phyloP scores from a whole-genome alignment of 768 basidiomycete genomes.

The Leccinum obscurum region DNA sequence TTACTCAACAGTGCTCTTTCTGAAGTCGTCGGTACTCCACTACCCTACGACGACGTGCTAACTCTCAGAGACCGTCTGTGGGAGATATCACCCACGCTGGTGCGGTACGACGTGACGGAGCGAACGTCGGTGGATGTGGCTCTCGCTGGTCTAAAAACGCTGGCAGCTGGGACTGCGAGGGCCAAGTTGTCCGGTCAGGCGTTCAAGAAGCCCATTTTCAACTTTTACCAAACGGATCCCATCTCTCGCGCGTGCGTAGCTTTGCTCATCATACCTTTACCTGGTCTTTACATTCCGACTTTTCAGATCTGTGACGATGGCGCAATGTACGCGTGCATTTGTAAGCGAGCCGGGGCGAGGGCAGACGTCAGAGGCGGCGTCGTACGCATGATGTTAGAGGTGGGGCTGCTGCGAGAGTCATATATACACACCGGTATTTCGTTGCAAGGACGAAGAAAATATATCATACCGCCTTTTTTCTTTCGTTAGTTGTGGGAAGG shows the following conservation, averaged over 20 bases:
- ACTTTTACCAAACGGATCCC: conserved; percentile 97
- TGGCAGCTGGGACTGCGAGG: conserved; percentile 51
- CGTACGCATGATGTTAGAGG: conserved; percentile 16
- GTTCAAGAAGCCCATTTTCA: conserved; percentile 79
- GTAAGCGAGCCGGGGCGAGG: conserved; percentile 49
- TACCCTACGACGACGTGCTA: conserved; percentile 90
- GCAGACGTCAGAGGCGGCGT: conserved; percentile 4
- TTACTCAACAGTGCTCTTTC: conserved; percentile 67
- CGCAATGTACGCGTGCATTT: conserved; percentile 87
- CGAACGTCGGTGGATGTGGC: conserved; percentile 71
- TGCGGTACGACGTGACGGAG: conserved; percentile 84
- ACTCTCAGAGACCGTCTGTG: conserved; percentile 89
- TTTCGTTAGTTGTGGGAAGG: not conserved
- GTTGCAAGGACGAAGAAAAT: conserved; percentile 10
- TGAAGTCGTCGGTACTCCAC: conserved; percentile 74
- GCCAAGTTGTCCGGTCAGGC: conserved; percentile 58
- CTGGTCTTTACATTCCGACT: not conserved
- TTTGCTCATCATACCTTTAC: not conserved
- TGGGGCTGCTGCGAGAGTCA: not conserved
- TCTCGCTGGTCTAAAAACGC: conserved; percentile 61
- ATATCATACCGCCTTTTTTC: conserved; percentile 4
- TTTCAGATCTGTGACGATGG: conserved; percentile 89
- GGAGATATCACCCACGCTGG: conserved; percentile 90
- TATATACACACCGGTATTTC: conserved; percentile 1
- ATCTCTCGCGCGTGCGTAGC: conserved; percentile 86